These are phyloP conservation scores for Microdochium nivale DNA, from an alignment of 2,329 filamentous ascomycete genomes.

Conservation along the genomic window DNA sequence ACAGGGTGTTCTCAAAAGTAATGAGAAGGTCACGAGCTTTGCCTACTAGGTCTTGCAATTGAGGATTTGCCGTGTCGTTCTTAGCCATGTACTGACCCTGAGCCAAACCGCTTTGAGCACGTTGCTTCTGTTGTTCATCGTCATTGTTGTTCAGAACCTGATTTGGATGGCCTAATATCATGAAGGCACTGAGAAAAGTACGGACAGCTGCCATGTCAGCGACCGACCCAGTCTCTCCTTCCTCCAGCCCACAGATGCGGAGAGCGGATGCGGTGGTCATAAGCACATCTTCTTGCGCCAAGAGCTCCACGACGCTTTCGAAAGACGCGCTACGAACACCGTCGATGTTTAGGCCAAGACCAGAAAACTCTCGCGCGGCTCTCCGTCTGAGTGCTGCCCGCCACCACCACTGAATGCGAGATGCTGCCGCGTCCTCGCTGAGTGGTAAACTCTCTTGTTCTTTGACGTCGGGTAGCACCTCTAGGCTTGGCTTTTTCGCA, in stretches of 20 bases:
- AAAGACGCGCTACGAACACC: slow-evolving; percentile 62
- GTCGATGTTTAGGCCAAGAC: slow-evolving; percentile 61
- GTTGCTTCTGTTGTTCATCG: slow-evolving; percentile 49
- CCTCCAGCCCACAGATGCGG: slow-evolving; percentile 59
- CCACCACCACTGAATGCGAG: slow-evolving; percentile 64
- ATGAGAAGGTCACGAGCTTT: slow-evolving; percentile 72
- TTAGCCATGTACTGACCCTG: slow-evolving; percentile 33
- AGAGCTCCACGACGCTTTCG: slow-evolving; percentile 61
- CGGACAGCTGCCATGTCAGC: slow-evolving; percentile 62
- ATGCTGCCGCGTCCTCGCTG: slow-evolving; percentile 52
- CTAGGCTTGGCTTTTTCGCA: slow-evolving; percentile 22
- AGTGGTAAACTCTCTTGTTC: slow-evolving; percentile 37
- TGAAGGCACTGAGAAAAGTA: slow-evolving; percentile 71
- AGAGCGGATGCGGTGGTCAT: slow-evolving; percentile 58
- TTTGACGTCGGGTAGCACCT: slow-evolving; percentile 35
- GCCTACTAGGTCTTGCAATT: slow-evolving; percentile 62
- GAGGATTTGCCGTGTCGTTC: slow-evolving; percentile 51
- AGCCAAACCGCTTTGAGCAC: slow-evolving; percentile 32
- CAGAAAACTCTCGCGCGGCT: slow-evolving; percentile 56
- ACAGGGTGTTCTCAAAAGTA: slow-evolving; percentile 67
- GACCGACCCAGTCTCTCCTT: slow-evolving; percentile 53
- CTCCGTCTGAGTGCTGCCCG: slow-evolving; percentile 47
- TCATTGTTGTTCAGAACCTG: slow-evolving; percentile 71
- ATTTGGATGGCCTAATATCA: slow-evolving; percentile 71
- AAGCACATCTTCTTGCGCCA: slow-evolving; percentile 60